Evolutionary conservation across 1,284 basidiomycete genomes (phyloP), one percentile per base, ranked within the genome.

Genomic region (Pulchroboletus neoregius): DNA sequence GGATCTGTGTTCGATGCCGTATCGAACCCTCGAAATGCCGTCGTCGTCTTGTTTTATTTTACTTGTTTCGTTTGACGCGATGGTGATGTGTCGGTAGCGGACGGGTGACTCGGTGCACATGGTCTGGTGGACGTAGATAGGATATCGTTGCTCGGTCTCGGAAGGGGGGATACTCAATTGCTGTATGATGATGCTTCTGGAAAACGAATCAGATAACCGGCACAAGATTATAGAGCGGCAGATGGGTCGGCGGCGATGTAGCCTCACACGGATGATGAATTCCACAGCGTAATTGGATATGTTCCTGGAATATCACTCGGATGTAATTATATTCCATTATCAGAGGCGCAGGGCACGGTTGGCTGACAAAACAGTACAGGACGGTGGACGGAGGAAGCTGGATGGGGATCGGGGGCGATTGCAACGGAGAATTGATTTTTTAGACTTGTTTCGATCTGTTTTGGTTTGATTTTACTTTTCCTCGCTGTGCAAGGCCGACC

Each of bases 61-160:
- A 11, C 12, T 33, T 12, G 33, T 34, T 34, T 34, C 33, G 16
- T 41, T 24, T 27, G 24, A 37, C 37, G 42, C 5, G 43, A 53
- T 13, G 36, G 7, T 4, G 20, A 20, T 20, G 20, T 20, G 20
- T 55, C 56, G 54, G 56, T 42, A 44, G 56, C 45, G 54, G 27
- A 61, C 56, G 56, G 56, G 38, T 59, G 59, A 39, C 39, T n/a
- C 23, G 50, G 34, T 57, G 39, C 58, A 61, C 57, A 60, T 57
- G 56, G 35, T 22, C 15, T 22, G 11, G 20, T 37, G 39, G 50
- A 43, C 33, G 4, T 40, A 28, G 38, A 40, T 11, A 35, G 49
- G 42, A 31, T n/a, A 27, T 28, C 20, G 39, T 23, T 22, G 31
- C 33, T 53, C 43, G 39, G 39, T 18, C 13, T 58, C 48, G 39